Base-by-base conservation (phyloP, 2,329 filamentous ascomycete genomes). In the Fusarium paranaense region DNA sequence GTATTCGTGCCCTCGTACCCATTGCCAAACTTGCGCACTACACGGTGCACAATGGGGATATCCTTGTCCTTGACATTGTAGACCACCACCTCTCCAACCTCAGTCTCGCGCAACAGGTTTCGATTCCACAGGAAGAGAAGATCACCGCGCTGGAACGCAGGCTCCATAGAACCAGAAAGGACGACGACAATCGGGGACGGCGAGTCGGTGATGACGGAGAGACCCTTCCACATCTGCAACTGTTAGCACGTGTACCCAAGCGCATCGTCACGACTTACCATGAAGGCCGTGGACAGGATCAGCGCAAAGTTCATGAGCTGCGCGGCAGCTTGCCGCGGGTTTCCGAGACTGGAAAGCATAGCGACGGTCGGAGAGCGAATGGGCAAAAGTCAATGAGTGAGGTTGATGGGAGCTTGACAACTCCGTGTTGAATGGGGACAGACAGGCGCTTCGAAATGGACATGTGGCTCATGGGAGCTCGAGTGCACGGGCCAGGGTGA, bases 1-100 rank as follows among this genome's bases (percentile, higher is more conserved):
- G 25, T 13, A 32, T 22, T 11, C 8, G 4, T 14, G 7, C 10
- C 13, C 1, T 82, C 87, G 67, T 80, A 89, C 86, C 90, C 90
- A 33, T 79, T 78, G 25, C 91, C 90, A 81, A 92, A 92, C 81
- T 91, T 91, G 84, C 95, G 90, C 64, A 98, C 93, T 11, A 98
- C 90, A 60, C 97, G 88, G 86, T 99, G 97, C 76, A 99, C 97
- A 83, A 99, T 99, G 33, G 97, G 97, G 73, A 99, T 98, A 76
- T 98, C 94, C 87, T 98, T 99, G 67, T 93, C 95, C 82, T 91
- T 90, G 63, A 98, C 93, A 81, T 97, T 97, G 84, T 91, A 91
- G 11, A 91, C 89, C 10, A 91, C 89, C n/a, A 91, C 81, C 75
- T 89, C 87, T 70, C 87, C 87, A 18, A 90, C 87, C 50, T 86